Evolutionary conservation across 108 stramenopile species (phyloP).

Genomic region (Fistulifera solaris): DNA sequence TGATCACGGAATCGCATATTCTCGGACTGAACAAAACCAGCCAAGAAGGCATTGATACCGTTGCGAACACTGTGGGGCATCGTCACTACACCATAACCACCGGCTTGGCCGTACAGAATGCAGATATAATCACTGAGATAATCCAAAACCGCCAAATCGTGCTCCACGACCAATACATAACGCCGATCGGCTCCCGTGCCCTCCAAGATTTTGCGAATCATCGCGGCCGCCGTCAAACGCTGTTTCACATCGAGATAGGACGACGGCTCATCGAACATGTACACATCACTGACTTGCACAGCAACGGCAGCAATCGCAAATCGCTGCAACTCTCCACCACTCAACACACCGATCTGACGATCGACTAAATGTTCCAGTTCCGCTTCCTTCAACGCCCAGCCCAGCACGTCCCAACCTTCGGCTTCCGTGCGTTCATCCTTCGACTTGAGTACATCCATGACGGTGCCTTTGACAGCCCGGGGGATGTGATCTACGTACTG

Average conservation of each 20-base stretch:
- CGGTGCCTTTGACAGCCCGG: constrained; percentile 74
- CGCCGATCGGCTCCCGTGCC: constrained; percentile 62
- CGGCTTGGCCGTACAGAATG: constrained; percentile 92
- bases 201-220: constrained; percentile 89
- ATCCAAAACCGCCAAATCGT: constrained; percentile 99
- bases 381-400: constrained; percentile 59
- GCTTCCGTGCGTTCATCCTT: constrained; percentile 77
- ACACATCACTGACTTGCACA: constrained; percentile 90
- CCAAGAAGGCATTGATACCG: constrained; percentile 99
- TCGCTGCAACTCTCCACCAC: constrained; percentile 97
- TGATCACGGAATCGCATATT: constrained; percentile 97
- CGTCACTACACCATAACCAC: constrained; percentile 99
- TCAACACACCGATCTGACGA: constrained; percentile 88
- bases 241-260: constrained; percentile 99
- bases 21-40: constrained; percentile 98
- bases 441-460: constrained; percentile 76
- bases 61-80: constrained; percentile 98
- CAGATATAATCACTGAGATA: constrained; percentile 98
- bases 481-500: constrained; percentile 99
- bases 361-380: constrained; percentile 89
- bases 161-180: constrained; percentile 97
- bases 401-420: constrained; percentile 68
- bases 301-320: constrained; percentile 94
- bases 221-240: constrained; percentile 90
- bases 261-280: constrained; percentile 99